These are phyloP conservation scores for Apostasia shenzhenica DNA, from an alignment of 106 monocot genomes.

Conservation along the genomic window DNA sequence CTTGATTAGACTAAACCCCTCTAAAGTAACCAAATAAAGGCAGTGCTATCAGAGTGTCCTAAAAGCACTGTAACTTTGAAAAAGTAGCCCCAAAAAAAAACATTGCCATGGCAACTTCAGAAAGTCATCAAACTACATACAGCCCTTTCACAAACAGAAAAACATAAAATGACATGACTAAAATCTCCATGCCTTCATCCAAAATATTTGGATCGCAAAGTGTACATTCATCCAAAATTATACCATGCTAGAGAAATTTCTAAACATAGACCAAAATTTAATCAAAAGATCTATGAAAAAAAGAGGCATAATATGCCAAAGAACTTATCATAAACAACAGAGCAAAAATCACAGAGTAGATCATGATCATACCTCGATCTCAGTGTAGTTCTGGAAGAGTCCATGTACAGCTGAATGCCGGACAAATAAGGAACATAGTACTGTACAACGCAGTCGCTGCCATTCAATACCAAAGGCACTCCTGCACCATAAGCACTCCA, in stretches of 20 bases:
- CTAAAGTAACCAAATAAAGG: too few species aligned
- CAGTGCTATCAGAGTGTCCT: too few species aligned
- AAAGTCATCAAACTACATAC: not conserved
- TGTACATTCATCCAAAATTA: too few species aligned
- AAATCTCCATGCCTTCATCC: not conserved
- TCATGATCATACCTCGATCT: constrained; percentile 22
- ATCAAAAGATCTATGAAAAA: too few species aligned
- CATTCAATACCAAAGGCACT: constrained; percentile 38
- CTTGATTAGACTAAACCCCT: too few species aligned
- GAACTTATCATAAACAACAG: not conserved
- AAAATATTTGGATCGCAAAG: too few species aligned
- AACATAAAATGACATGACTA: not conserved
- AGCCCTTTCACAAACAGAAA: not conserved
- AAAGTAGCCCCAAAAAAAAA: not conserved
- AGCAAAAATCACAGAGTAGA: not conserved
- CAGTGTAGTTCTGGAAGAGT: constrained; percentile 21
- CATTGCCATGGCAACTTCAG: not conserved
- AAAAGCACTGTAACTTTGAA: not conserved
- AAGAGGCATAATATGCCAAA: too few species aligned
- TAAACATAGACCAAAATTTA: too few species aligned
- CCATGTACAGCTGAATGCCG: constrained; percentile 33
- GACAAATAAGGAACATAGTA: constrained; percentile 52
- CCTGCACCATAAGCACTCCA: constrained; percentile 61
- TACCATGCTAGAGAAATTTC: too few species aligned
- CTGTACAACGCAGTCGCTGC: constrained; percentile 31